Evolutionary conservation across 352 stramenopile species (phyloP), one percentile per base, ranked within the genome.

Genomic region (Globisporangium ultimum): DNA sequence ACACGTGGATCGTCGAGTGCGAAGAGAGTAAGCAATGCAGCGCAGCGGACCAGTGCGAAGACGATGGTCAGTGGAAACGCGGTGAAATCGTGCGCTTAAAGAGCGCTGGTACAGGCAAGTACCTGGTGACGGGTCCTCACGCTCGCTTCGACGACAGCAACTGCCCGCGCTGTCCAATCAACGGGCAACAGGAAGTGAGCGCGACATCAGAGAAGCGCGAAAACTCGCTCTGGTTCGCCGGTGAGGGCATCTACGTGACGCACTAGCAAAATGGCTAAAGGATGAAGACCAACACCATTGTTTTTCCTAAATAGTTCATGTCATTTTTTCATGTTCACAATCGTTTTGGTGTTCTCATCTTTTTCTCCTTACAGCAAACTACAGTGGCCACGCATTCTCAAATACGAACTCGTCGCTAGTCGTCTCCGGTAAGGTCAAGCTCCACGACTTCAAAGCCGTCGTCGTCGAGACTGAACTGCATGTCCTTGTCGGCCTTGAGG

Each of bases 121-220:
- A 80, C 52, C 67, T 94, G 24, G 49, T 60, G 49, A 91, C 83
- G 22, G 78, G 72, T 38, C 65, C 70, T 15, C 66, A 45, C 32
- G 61, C 66, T 40, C 76, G 80, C 18, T 94, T 91, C 58, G 78
- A 94, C 61, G 72, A 91, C 70, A 85, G 60, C 38, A 94, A 94
- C 65, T 94, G 85, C 49, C 83, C 83, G 17, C 74, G 68, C 24
- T 94, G 85, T 56, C 85, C 85, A 48, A 94, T 94, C 65, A 90
- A 91, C 60, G 85, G 85, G 18, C 85, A 94, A 66, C 85, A 94
- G 63, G 80, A 94, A 70, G 85, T 94, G 43, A 92, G 80, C 59
- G 76, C 76, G 0, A 78, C 58, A 36, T 60, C 70, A n/a, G 64
- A 71, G 15, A 76, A 71, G 51, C 61, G 67, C n/a, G 78, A 81